phyloP scores from a whole-genome alignment of 331 rosid genomes.

The Malus hybrid region DNA sequence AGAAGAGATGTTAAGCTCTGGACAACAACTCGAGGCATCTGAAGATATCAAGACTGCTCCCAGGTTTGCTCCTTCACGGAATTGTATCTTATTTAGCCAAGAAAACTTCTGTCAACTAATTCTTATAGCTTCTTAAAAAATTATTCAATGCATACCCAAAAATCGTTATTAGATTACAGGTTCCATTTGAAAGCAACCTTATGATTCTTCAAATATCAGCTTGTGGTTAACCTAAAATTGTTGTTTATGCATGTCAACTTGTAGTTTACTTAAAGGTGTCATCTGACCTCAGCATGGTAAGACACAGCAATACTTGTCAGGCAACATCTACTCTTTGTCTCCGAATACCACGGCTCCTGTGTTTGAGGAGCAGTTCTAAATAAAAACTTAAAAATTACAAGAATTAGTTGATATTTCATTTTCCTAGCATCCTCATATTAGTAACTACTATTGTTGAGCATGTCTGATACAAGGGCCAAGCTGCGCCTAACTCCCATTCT shows the following conservation, averaged over 20 bases:
- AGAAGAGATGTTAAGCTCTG: slow-evolving; percentile 26
- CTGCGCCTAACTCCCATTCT: not conserved
- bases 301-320: not conserved
- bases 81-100: not conserved
- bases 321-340: not conserved
- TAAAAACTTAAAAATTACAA: not conserved
- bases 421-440: not conserved
- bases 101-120: not conserved
- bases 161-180: not conserved
- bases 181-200: not conserved
- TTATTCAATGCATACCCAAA: not conserved
- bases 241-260: not conserved
- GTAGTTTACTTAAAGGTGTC: not conserved
- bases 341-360: not conserved
- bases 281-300: not conserved
- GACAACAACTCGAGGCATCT: slow-evolving; percentile 18
- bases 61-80: slow-evolving; percentile 25
- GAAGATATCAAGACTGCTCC: slow-evolving; percentile 17
- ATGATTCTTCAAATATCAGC: not conserved
- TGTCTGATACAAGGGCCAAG: not conserved
- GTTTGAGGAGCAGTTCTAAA: not conserved
- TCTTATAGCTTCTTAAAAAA: not conserved
- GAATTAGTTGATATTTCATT: not conserved
- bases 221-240: not conserved
- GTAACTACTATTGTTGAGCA: not conserved